Conservation (phyloP, 495 filamentous ascomycete species). For the Aspergillus biplanus region DNA sequence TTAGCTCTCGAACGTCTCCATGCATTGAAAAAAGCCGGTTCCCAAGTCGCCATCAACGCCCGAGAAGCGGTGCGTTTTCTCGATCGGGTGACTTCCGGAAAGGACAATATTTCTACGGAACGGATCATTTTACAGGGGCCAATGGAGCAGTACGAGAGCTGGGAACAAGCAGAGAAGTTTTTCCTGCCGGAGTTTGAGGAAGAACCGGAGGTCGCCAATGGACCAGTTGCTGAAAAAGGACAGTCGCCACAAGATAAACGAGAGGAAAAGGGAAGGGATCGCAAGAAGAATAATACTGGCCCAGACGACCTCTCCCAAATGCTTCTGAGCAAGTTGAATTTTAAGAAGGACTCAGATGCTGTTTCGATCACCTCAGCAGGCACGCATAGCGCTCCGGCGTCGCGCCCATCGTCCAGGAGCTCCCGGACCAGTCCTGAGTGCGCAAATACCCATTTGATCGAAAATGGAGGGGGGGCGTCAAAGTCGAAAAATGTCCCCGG, state of each 20-base stretch:
- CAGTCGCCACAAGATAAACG: conserved; percentile 24
- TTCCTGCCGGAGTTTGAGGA: conserved; percentile 58
- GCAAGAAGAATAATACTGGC: conserved; percentile 23
- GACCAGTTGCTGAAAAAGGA: conserved; percentile 22
- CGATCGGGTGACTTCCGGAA: conserved; percentile 62
- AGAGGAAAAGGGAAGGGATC: conserved; percentile 19
- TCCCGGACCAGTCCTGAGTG: conserved; percentile 56
- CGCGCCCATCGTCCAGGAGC: conserved; percentile 53
- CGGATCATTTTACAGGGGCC: conserved; percentile 58
- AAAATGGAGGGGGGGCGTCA: conserved; percentile 27
- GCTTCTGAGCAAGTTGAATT: conserved; percentile 55
- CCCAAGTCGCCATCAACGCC: conserved; percentile 61
- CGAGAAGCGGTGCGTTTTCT: conserved; percentile 67
- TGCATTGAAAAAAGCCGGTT: conserved; percentile 60
- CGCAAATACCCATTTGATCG: conserved; percentile 34
- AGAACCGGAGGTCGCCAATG: conserved; percentile 37
- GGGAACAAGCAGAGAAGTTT: conserved; percentile 66
- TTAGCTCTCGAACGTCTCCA: conserved; percentile 61
- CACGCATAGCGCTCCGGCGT: conserved; percentile 46
- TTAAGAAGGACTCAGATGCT: conserved; percentile 51
- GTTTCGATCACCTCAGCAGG: conserved; percentile 55
- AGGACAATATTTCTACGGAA: conserved; percentile 51
- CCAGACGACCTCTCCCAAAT: conserved; percentile 53
- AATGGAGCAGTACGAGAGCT: conserved; percentile 60
- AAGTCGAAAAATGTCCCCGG: conserved; percentile 30